Conservation (phyloP, 805 yeast genomes). For the Yarrowia osloensis region DNA sequence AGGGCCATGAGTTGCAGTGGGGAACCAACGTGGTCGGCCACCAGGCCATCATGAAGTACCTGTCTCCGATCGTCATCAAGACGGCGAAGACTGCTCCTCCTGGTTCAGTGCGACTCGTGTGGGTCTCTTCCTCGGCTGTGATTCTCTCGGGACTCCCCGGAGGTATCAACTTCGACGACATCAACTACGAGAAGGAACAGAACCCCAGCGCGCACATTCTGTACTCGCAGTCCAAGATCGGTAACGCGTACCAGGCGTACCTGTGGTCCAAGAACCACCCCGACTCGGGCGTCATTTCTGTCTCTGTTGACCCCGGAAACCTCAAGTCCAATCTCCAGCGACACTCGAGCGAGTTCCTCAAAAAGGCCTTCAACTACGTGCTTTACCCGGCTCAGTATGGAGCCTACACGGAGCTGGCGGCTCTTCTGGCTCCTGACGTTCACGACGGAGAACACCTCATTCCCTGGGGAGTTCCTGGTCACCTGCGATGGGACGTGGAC, state of each 20-base stretch:
- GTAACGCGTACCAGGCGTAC: slow-evolving; percentile 44
- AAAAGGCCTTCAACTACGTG: slow-evolving; percentile 17
- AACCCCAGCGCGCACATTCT: slow-evolving; percentile 32
- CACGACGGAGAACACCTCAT: slow-evolving; percentile 45
- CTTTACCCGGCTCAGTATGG: slow-evolving; percentile 43
- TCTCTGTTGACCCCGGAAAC: slow-evolving; percentile 49
- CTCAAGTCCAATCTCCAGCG: slow-evolving; percentile 45
- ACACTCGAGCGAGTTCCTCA: slow-evolving; percentile 29
- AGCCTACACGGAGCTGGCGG: slow-evolving; percentile 50
- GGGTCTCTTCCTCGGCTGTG: slow-evolving; percentile 50
- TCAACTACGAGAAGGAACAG: slow-evolving; percentile 37
- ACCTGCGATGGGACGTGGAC: slow-evolving; percentile 44
- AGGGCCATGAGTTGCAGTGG: slow-evolving; percentile 51
- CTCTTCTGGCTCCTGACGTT: slow-evolving; percentile 47
- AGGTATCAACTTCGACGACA: slow-evolving; percentile 45
- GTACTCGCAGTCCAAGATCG: slow-evolving; percentile 52
- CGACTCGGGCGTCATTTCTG: slow-evolving; percentile 42
- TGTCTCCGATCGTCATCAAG: slow-evolving; percentile 45
- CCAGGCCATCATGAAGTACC: slow-evolving; percentile 47
- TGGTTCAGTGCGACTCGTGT: slow-evolving; percentile 47
- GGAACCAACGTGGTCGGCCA: slow-evolving; percentile 54
- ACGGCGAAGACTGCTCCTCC: slow-evolving; percentile 41
- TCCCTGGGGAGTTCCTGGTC: slow-evolving; percentile 50
- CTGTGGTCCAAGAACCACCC: slow-evolving; percentile 45
- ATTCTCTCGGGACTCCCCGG: slow-evolving; percentile 39